Conservation (phyloP, 2,329 filamentous ascomycete genomes). For the Periconia macrospinosa region DNA sequence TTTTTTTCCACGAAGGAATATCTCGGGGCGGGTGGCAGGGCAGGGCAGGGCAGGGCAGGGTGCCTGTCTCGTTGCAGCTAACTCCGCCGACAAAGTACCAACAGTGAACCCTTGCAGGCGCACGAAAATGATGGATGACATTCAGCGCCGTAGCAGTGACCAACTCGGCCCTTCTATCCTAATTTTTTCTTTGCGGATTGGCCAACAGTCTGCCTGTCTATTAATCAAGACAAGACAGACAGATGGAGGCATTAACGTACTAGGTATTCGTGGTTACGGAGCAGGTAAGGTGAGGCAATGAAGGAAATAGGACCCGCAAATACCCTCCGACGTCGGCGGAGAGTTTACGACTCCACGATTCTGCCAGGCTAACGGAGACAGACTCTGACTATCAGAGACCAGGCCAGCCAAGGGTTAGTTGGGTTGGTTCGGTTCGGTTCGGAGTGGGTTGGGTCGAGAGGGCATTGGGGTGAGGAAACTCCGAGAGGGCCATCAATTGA, state of each 20-base stretch:
- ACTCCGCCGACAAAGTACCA: too few relatives aligned
- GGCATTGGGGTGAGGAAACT: too few relatives aligned
- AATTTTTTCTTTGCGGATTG: too few relatives aligned
- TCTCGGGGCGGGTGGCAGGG: not conserved
- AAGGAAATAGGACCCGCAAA: not conserved
- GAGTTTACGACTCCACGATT: not conserved
- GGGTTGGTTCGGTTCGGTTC: too few relatives aligned
- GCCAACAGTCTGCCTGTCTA: not conserved
- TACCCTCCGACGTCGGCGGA: conserved; percentile 3
- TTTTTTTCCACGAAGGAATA: not conserved
- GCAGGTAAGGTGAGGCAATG: not conserved
- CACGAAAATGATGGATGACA: too few relatives aligned
- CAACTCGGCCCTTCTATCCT: too few relatives aligned
- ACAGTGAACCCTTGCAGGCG: too few relatives aligned
- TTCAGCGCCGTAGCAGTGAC: too few relatives aligned
- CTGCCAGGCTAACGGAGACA: not conserved
- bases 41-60: not conserved
- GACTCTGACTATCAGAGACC: not conserved
- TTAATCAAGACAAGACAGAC: not conserved
- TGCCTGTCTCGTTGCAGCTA: not conserved
- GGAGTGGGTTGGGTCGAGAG: too few relatives aligned
- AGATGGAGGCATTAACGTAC: too few relatives aligned
- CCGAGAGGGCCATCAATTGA: too few relatives aligned
- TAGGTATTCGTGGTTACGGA: not conserved
- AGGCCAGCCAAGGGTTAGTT: not conserved